A percentile compares a stretch with the other conserved stretches of the same genome.
These are phyloP conservation scores for Rhodotorula sp. DNA, from an alignment of 1,284 basidiomycete genomes.

Conservation along the genomic window DNA sequence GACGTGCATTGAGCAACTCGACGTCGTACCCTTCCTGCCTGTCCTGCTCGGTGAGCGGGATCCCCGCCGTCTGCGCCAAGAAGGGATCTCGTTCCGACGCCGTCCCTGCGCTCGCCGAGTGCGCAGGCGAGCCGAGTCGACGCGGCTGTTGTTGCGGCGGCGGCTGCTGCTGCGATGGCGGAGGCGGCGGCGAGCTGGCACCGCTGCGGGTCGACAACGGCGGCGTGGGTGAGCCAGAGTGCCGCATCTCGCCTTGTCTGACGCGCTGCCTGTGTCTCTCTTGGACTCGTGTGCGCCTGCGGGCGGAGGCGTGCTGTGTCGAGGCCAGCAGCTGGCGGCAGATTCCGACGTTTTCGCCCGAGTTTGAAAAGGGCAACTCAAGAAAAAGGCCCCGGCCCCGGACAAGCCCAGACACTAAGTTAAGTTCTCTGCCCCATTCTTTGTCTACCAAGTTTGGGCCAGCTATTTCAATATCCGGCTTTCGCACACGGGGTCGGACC, in stretches of 20 bases:
- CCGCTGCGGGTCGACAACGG: no score
- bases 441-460: no score
- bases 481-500: no score
- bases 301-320: no score
- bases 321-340: no score
- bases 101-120: not conserved
- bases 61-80: slow-evolving; percentile 28
- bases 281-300: not conserved
- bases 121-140: not conserved
- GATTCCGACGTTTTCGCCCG: no score
- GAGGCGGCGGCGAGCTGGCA: not conserved
- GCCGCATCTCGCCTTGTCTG: not conserved
- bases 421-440: no score
- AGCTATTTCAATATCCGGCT: no score
- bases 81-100: slow-evolving; percentile 29
- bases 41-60: slow-evolving; percentile 38
- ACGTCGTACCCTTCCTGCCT: slow-evolving; percentile 41
- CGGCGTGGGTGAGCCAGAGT: not conserved
- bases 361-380: no score
- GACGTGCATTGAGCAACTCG: slow-evolving; percentile 33
- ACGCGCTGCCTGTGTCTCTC: not conserved
- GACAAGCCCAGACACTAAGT: no score
- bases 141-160: not conserved
- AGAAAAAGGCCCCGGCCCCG: no score
- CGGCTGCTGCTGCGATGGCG: not conserved